Evolutionary conservation across 2,329 filamentous ascomycete species (phyloP).

Genomic region (Talaromyces sp.): DNA sequence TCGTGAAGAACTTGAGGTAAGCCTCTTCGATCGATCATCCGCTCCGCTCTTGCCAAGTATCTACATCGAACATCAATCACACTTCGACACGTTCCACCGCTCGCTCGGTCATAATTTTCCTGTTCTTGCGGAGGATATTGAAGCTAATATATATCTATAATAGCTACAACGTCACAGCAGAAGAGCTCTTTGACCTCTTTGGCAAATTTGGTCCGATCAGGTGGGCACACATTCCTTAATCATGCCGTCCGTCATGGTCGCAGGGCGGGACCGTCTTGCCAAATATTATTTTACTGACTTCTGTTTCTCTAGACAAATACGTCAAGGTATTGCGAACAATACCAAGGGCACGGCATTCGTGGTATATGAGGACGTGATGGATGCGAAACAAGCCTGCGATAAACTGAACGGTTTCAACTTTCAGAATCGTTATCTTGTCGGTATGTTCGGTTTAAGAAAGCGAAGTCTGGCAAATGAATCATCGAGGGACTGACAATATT

Average conservation of each 20-base stretch:
- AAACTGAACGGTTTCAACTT: conserved; percentile 99
- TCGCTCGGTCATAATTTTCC: background rate
- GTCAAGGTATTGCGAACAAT: conserved; percentile 93
- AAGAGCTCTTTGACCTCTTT: conserved; percentile 98
- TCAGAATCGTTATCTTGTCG: conserved; percentile 97
- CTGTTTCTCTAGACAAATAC: conserved; percentile 69
- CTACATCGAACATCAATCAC: background rate
- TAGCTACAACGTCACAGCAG: conserved; percentile 97
- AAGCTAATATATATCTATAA: background rate
- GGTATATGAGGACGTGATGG: conserved; percentile 98
- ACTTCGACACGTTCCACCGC: background rate
- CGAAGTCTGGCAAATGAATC: background rate
- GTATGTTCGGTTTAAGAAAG: conserved; percentile 50
- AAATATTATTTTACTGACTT: conserved; percentile 18
- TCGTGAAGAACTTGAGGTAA: conserved; percentile 99
- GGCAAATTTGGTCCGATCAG: conserved; percentile 94
- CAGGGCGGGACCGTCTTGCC: background rate
- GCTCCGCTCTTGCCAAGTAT: background rate
- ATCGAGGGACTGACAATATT: background rate
- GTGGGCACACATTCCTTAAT: conserved; percentile 50
- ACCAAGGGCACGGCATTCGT: conserved; percentile 99
- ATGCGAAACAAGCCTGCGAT: conserved; percentile 98
- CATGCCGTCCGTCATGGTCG: background rate
- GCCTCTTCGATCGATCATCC: conserved; percentile 25
- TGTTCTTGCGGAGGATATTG: too few relatives aligned